phyloP scores from a whole-genome alignment of 169 alveolate species.

The Neospora caninum region DNA sequence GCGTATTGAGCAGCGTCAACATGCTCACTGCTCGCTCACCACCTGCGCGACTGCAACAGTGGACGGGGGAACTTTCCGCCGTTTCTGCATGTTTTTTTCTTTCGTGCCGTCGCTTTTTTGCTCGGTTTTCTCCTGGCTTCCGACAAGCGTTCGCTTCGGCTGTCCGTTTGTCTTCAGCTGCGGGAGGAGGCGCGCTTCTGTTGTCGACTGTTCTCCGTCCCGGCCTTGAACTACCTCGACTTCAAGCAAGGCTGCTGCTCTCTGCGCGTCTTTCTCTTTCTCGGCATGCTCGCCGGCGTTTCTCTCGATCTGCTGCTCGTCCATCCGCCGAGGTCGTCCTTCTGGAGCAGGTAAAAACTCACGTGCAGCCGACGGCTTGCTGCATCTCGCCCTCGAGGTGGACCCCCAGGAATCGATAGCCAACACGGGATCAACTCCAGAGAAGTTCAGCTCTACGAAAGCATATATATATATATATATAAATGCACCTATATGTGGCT shows the following conservation, averaged over 20 bases:
- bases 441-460: too few relatives aligned
- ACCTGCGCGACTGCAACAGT: too few relatives aligned
- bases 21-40: too few relatives aligned
- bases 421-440: too few relatives aligned
- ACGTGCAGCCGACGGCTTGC: background rate
- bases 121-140: background rate
- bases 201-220: slow-evolving; percentile 35
- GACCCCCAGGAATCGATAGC: too few relatives aligned
- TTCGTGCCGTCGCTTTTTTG: background rate
- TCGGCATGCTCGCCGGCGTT: background rate
- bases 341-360: slow-evolving; percentile 43
- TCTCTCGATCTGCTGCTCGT: slow-evolving; percentile 54
- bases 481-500: too few relatives aligned
- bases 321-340: slow-evolving; percentile 51
- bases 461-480: too few relatives aligned
- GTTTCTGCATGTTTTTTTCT: background rate
- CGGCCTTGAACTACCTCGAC: slow-evolving; percentile 42
- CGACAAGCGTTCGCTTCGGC: too few relatives aligned
- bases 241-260: slow-evolving; percentile 54
- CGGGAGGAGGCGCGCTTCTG: slow-evolving; percentile 32
- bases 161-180: slow-evolving; percentile 24
- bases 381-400: too few relatives aligned
- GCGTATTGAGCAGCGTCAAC: too few relatives aligned
- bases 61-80: too few relatives aligned
- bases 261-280: slow-evolving; percentile 48